Base-by-base conservation (phyloP, 345 rosid genomes). In the Citrus cavaleriei region DNA sequence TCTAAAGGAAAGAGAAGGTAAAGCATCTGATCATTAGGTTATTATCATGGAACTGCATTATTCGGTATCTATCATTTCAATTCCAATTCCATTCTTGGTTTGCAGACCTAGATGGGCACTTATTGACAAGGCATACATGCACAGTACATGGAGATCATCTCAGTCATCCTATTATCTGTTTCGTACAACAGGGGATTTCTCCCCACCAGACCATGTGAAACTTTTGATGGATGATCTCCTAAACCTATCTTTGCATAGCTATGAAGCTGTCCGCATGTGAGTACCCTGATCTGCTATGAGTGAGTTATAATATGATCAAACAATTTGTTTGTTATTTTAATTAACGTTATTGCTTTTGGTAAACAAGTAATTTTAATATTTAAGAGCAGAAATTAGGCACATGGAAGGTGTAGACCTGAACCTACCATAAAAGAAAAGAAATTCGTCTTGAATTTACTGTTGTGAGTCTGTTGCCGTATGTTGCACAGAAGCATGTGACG, bases 61-160 rank as follows among this genome's bases (percentile, higher is more conserved):
- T 46, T 46, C 2, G 32, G 61, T 34, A 59, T 35, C 63, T 70
- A 63, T 55, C 0, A 42, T 42, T 49, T 32, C 25, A 57, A 40
- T 7, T 59, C 76, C 38, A 82, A 80, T 78, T 80, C 35, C 58
- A 59, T 73, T 82, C 32, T 73, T 79, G 81, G 72, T 59, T 81
- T 85, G 66, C 87, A 96, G 99, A 90, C 99, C 99, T 78, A 85
- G 97, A 83, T 96, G 99, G 99, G 98, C 99, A 68, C 93, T 90
- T 79, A 86, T 96, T 59, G 99, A 96, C 86, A 93, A 91, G 83
- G 93, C 97, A 71, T 92, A 91, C 87, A 93, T 94, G 99, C 99
- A 96, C 86, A 88, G 80, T 82, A 90, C 97, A 51, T 96, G 99
- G 99, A 91, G 98, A 74, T 89, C 99, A 69, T 96, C 99, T 18